Evolutionary conservation across 2,329 filamentous ascomycete species (phyloP).

Genomic region (Sordariomycetes sp.): DNA sequence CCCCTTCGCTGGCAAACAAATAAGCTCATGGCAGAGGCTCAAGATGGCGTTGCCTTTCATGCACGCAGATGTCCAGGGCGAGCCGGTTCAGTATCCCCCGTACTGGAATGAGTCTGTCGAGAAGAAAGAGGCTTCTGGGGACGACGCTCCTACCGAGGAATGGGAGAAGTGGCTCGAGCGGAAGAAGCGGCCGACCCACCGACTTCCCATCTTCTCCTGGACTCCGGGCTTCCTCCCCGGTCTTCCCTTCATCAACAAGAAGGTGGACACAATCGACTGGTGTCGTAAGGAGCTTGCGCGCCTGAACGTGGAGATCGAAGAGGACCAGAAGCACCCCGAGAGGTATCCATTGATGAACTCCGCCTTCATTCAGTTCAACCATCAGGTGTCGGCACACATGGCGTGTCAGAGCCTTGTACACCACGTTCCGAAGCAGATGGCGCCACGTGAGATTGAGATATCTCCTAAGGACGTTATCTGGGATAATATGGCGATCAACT

Average conservation of each 20-base stretch:
- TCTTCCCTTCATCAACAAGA: conserved; percentile 69
- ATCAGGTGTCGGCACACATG: conserved; percentile 96
- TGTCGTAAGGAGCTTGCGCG: conserved; percentile 77
- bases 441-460: conserved; percentile 83
- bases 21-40: conserved; percentile 36
- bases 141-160: conserved; percentile 48
- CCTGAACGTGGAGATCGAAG: conserved; percentile 82
- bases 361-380: conserved; percentile 96
- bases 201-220: conserved; percentile 47
- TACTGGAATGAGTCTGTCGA: conserved; percentile 32
- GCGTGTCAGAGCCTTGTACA: conserved; percentile 86
- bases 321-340: conserved; percentile 75
- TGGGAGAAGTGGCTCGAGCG: conserved; percentile 77
- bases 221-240: conserved; percentile 58
- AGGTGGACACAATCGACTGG: conserved; percentile 91
- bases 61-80: conserved; percentile 23
- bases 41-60: conserved; percentile 35
- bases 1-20: conserved; percentile 15
- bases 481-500: conserved; percentile 92
- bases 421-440: conserved; percentile 87
- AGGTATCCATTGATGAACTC: conserved; percentile 88
- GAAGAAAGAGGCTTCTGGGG: conserved; percentile 28
- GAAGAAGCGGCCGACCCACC: conserved; percentile 76
- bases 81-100: conserved; percentile 40
- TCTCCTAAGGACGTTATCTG: conserved; percentile 86